Base-by-base conservation (phyloP, 1,284 basidiomycete genomes). In the Termitomyces sp. region DNA sequence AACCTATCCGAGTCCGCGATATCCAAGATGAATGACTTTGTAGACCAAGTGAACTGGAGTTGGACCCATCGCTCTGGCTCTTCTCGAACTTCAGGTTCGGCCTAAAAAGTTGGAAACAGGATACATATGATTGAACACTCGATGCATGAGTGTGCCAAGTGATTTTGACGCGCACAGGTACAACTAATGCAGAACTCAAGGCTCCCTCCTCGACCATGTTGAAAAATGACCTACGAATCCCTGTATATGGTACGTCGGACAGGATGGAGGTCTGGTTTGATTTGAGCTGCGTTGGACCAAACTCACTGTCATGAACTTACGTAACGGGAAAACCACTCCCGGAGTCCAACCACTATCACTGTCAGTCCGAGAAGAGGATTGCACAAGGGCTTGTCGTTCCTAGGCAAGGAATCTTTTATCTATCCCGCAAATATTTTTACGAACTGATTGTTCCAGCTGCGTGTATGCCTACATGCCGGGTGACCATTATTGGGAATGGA, bases 1-100 rank as follows among this genome's bases (percentile, higher is more conserved):
- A n/a, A 84, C 86, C 86, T 80, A 65, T 89, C 86, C 18, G 83
- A 84, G 54, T 86, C 84, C 16, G 84, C 83, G n/a, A 88, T 71
- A 47, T 80, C 72, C 47, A 88, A 59, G 24, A 66, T 70, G 60
- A 78, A 84, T 1, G 73, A 62, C 60, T 83, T 82, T 18, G 83
- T 81, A 13, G 78, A 72, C 84, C 85, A 87, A 8, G 77, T 77
- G 62, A 88, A 86, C 30, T 74, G 72, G 16, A 88, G 68, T n/a
- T 78, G 73, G 33, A 81, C 73, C 83, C 83, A 87, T 54, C 60
- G 64, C 59, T 76, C 74, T 42, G 63, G 46, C 21, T 49, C 41
- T 31, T 75, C 72, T 40, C 62, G 46, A 18, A 42, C 33, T 24
- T 50, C 53, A 52, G 37, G 33, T 49, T 26, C 28, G 35, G 37